A percentile compares a stretch with the other conserved stretches of the same genome.
Evolutionary conservation across 1,139 yeast species (phyloP).

Genomic region (Waltiozyma sp.): DNA sequence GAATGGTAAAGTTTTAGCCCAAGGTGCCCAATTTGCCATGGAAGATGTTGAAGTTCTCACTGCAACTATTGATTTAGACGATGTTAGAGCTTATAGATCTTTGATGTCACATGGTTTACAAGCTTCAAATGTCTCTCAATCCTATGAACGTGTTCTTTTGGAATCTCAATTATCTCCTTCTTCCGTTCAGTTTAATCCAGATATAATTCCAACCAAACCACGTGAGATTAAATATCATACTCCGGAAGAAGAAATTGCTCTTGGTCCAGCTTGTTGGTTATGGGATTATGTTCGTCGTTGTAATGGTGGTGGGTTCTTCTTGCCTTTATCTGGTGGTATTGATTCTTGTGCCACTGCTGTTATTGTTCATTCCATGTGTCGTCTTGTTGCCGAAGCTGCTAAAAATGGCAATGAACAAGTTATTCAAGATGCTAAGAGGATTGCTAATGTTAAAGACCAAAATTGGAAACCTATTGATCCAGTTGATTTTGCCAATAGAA

Average conservation of each 20-base stretch:
- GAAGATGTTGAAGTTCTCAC: slow-evolving; percentile 86
- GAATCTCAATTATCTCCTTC: slow-evolving; percentile 53
- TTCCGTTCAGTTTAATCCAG: slow-evolving; percentile 47
- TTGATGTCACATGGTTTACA: slow-evolving; percentile 71
- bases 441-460: slow-evolving; percentile 38
- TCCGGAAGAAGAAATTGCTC: slow-evolving; percentile 93
- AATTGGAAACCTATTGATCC: slow-evolving; percentile 65
- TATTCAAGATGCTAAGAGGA: slow-evolving; percentile 54
- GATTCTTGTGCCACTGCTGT: slow-evolving; percentile 97
- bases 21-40: slow-evolving; percentile 81
- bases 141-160: slow-evolving; percentile 51
- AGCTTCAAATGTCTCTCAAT: slow-evolving; percentile 32
- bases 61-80: slow-evolving; percentile 90
- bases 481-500: slow-evolving; percentile 57
- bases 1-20: slow-evolving; percentile 86
- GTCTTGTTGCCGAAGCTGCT: slow-evolving; percentile 62
- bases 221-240: slow-evolving; percentile 49
- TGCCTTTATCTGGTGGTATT: slow-evolving; percentile 94
- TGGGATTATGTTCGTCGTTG: slow-evolving; percentile 96
- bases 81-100: slow-evolving; percentile 73
- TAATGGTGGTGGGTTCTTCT: slow-evolving; percentile 78
- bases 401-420: slow-evolving; percentile 63
- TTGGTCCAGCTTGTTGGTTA: slow-evolving; percentile 98
- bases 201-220: slow-evolving; percentile 47
- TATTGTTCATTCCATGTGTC: slow-evolving; percentile 89